Evolutionary conservation across 768 basidiomycete species (phyloP), one percentile per base, ranked within the genome.

Genomic region (Xerocomellus dryophilus): DNA sequence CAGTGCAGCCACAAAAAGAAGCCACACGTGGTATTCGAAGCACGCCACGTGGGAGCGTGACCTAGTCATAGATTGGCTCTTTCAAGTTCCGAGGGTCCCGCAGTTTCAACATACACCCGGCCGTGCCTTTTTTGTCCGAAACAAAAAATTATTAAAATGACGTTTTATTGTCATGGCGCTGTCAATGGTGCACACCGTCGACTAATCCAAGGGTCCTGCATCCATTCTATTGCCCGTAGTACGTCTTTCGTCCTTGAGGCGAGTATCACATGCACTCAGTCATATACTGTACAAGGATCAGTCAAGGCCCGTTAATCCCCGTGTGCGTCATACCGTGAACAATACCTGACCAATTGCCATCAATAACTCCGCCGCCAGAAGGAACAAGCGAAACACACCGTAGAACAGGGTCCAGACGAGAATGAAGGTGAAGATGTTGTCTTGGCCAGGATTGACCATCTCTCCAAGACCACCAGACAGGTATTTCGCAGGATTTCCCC

Each of bases 381-480:
- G 8, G 45, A 45, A 49, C 39, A 29, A 27, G 12, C 20, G 31
- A 21, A 14, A 73, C 88, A 54, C 62, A 92, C 90, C 94, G 68
- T 90, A 96, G 69, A 94, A 90, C 51, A 96, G 74, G 34, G 94
- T 98, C 94, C 94, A 98, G 20, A 89, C 86, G 27, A 97, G 81
- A 53, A 98, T 81, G 64, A 95, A 98, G 4, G 92, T 91, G 64
- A 93, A 91, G 17, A 86, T 74, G 59, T 93, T 94, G 71, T 97
- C 94, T 71, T 93, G 90, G 10, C 92, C 92, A 0, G 94, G 87
- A 57, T 87, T 92, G 43, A 86, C 73, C 35, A 96, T 72, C 50
- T 88, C 88, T 70, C 77, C 72, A 55, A 82, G 64, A 2, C 88
- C 88, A 5, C 83, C 83, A 41, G 78, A 73, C 17, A 86, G 63